These are phyloP conservation scores for Lablab purpureus DNA, from an alignment of 306 rosid genomes.

Conservation along the genomic window DNA sequence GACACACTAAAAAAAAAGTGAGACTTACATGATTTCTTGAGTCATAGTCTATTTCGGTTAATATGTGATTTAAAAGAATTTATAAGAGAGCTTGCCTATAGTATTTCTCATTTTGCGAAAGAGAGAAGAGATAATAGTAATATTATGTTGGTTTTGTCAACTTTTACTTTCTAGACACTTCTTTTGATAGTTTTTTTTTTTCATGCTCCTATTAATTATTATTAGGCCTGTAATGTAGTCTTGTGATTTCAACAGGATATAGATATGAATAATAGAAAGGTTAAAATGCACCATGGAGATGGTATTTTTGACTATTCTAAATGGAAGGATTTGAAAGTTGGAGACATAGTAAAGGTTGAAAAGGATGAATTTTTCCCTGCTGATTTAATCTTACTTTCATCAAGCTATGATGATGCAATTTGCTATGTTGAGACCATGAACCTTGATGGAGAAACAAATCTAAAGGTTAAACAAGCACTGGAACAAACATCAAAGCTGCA, in stretches of 20 bases:
- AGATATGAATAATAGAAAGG: constrained; percentile 86
- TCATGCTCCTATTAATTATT: constrained; percentile 8
- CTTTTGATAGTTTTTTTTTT: constrained; percentile 4
- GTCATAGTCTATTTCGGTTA: background rate
- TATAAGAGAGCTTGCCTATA: background rate
- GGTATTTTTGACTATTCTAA: constrained; percentile 65
- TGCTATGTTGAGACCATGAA: constrained; percentile 94
- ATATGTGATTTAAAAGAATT: background rate
- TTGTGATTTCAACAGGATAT: constrained; percentile 67
- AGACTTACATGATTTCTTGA: background rate
- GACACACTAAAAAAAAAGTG: background rate
- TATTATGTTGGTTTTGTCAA: background rate
- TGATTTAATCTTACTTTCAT: constrained; percentile 85
- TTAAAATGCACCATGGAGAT: constrained; percentile 64
- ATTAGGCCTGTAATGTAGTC: constrained; percentile 43
- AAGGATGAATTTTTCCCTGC: constrained; percentile 93
- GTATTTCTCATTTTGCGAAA: background rate
- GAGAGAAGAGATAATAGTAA: background rate
- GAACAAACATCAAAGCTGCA: constrained; percentile 75
- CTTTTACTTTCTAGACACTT: background rate
- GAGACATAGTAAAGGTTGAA: constrained; percentile 81
- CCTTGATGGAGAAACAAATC: constrained; percentile 94
- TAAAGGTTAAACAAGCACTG: constrained; percentile 75
- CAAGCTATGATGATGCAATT: constrained; percentile 85
- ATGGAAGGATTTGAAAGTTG: constrained; percentile 86